Evolutionary conservation across 2,329 filamentous ascomycete genomes (phyloP), one percentile per base, ranked within the genome.

Genomic region (Cytospora paraplurivora): DNA sequence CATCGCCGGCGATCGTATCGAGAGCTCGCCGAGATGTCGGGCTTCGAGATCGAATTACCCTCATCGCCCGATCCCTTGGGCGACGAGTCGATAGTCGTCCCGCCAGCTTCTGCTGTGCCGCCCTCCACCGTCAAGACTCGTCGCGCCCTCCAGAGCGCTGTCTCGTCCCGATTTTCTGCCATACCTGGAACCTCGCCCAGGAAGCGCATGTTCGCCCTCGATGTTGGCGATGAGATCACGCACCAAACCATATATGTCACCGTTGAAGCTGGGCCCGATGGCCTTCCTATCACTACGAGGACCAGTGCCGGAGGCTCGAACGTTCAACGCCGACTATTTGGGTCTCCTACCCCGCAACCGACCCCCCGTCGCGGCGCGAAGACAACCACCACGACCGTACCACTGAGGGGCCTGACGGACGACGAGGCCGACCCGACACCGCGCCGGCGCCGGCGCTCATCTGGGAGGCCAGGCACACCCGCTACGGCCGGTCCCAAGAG

Each of bases 131-230:
- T 57, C 35, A 66, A 62, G 32, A 55, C 62, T 41, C 62, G 64
- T 27, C 79, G 77, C 69, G 73, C 79, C 63, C 79, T 82, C 19
- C 78, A 77, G 49, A 82, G 78, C 68, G 77, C 78, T 53, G 75
- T 34, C 76, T 79, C 66, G 65, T 75, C 27, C 74, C 78, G 37
- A 70, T 78, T 56, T 65, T 64, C 62, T 70, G 67, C 44, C 65
- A 66, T 65, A 17, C 58, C 62, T 32, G 67, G 67, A 19, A 71
- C 70, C 17, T 85, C 84, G 50, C 83, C 84, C 47, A 76, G 82
- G 56, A 86, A 84, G 74, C 83, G 81, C 69, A 84, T 77, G 52
- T 85, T 85, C 66, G 80, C 85, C 71, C 78, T 86, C 38, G 82
- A 85, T 67, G 81, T 84, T 33, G 83, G 83, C 54, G 75, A 81